These are phyloP conservation scores for Erythrobasidium hasegawianum DNA, from an alignment of 1,284 basidiomycete genomes.

Conservation along the genomic window DNA sequence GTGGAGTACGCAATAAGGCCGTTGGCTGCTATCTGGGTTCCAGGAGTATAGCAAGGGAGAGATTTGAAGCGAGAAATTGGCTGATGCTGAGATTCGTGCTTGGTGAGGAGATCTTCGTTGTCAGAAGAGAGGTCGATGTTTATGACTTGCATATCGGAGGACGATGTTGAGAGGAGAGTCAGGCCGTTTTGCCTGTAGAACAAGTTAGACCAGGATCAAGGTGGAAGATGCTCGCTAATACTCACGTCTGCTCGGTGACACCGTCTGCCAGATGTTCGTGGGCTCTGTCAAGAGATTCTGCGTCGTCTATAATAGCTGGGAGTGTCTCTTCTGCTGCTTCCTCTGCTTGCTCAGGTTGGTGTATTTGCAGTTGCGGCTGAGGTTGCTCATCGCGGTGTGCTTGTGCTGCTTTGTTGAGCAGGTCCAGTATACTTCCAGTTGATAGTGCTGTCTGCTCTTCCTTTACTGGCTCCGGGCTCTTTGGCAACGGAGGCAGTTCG, in stretches of 20 bases:
- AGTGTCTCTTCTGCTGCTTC: too few species aligned
- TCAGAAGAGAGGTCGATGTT: background rate
- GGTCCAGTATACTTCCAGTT: too few species aligned
- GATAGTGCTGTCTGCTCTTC: too few species aligned
- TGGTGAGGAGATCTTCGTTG: background rate
- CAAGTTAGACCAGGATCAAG: background rate
- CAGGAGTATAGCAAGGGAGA: background rate
- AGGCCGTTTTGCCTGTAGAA: slow-evolving; percentile 1
- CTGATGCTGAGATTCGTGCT: slow-evolving; percentile 1
- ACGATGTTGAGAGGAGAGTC: background rate
- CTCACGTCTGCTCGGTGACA: background rate
- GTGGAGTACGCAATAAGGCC: slow-evolving; percentile 29
- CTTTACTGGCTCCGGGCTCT: too few species aligned
- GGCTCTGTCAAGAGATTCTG: background rate
- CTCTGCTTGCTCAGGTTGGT: too few species aligned
- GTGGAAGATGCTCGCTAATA: too few species aligned
- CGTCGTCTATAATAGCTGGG: too few species aligned
- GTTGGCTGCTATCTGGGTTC: slow-evolving; percentile 28
- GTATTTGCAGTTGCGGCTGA: too few species aligned
- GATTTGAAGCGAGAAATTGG: slow-evolving; percentile 20
- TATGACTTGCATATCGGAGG: background rate
- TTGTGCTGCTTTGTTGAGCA: too few species aligned
- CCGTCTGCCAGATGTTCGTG: background rate
- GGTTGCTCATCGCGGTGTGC: too few species aligned
- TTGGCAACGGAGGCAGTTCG: too few species aligned